Base-by-base conservation (phyloP, 805 yeast species). In the Ogataea corticis region DNA sequence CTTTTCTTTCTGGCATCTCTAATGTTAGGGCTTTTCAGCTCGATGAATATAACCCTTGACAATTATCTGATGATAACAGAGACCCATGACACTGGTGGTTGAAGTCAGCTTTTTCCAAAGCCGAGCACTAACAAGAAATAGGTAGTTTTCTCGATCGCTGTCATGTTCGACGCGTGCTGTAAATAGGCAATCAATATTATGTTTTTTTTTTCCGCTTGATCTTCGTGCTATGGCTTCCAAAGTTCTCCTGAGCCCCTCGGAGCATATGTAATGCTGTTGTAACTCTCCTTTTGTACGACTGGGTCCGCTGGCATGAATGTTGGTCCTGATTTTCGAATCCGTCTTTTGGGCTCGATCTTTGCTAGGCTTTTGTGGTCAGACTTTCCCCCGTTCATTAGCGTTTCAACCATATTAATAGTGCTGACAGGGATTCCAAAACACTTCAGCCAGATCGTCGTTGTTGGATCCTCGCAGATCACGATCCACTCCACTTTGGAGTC, bases 1-100 rank as follows among this genome's bases (percentile, higher is more conserved):
- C 61, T 57, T 58, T 83, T 81, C 82, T 83, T 84, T 85, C 91
- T 85, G 91, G 91, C 91, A 85, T 85, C 91, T 85, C 90, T 85
- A 85, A 83, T 84, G 87, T 83, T 84, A 85, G 90, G 72, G 79
- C 81, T 76, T 71, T 68, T 70, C 75, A 73, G 83, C 76, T 82
- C 90, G 76, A 82, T 85, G 91, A 85, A 76, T 85, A 76, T 81
- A 83, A 80, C 77, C 70, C 60, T 78, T 80, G 85, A 81, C 85
- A 69, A 71, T 59, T 70, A 76, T 79, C 86, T 80, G 86, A 82
- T 68, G 54, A 42, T 38, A 36, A 30, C 15, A 10, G 19, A 35
- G 25, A 25, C 32, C 28, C 40, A 37, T 27, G 40, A 28, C 25
- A 14, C 27, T 28, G 31, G 15, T 16, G 15, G 16, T 27, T 17